Evolutionary conservation across 257 asterid genomes (phyloP).

Genomic region (Nicotiana knightiana): DNA sequence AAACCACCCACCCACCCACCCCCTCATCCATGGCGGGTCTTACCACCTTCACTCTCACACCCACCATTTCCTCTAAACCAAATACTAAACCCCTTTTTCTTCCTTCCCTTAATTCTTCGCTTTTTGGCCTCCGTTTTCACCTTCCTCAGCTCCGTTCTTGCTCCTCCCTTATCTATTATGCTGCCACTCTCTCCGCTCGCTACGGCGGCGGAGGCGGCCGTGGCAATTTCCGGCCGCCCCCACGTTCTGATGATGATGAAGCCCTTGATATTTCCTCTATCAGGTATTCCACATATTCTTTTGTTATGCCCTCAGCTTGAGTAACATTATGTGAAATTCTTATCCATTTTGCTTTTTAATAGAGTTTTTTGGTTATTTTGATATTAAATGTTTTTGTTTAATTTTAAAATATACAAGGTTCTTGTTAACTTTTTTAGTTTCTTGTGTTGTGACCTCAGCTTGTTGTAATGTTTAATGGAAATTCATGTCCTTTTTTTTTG

Average conservation of each 20-base stretch:
- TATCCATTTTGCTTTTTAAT: background rate
- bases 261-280: constrained; percentile 64
- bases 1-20: background rate
- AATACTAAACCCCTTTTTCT: constrained; percentile 13
- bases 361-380: background rate
- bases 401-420: background rate
- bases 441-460: no score
- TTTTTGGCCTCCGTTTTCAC: constrained; percentile 30
- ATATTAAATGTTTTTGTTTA: background rate
- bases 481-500: background rate
- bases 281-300: constrained; percentile 31
- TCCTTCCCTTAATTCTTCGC: constrained; percentile 22
- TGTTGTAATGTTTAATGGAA: no score
- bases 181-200: constrained; percentile 46
- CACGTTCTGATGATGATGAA: constrained; percentile 44
- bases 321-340: background rate
- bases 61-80: constrained; percentile 34
- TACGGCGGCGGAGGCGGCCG: constrained; percentile 47
- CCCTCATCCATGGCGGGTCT: constrained; percentile 73
- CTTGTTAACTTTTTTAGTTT: background rate
- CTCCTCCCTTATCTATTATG: constrained; percentile 5
- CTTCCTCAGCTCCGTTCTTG: constrained; percentile 6
- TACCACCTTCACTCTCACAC: constrained; percentile 51
- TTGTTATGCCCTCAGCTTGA: background rate
- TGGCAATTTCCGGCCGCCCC: constrained; percentile 29